A percentile compares a stretch with the other conserved stretches of the same genome.
Conservation (phyloP, 2,329 filamentous ascomycete species). For the Phyllosticta citrichinensis region DNA sequence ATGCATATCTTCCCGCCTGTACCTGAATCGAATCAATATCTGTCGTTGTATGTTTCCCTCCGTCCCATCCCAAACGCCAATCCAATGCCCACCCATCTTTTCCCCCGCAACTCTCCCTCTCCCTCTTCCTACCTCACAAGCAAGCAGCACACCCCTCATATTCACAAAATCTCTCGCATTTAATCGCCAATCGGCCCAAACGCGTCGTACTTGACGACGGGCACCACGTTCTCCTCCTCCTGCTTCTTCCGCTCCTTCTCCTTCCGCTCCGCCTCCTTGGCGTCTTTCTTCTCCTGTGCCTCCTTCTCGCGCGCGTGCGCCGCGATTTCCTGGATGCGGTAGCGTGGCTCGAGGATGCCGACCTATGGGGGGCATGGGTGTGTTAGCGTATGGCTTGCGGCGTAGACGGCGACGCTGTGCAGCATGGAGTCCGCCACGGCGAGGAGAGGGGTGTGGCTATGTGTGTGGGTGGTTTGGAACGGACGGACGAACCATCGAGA, state of each 20-base stretch:
- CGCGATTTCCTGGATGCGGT: conserved; percentile 23
- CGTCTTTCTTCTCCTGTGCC: neutral
- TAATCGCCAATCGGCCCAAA: neutral
- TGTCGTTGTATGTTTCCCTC: too few relatives aligned
- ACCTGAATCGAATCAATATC: too few relatives aligned
- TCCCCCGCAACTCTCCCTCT: too few relatives aligned
- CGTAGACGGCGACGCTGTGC: too few relatives aligned
- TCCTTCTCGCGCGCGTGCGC: conserved; percentile 23
- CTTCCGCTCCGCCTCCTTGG: neutral
- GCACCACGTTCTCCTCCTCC: neutral
- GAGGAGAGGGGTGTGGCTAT: neutral
- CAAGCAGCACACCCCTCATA: neutral
- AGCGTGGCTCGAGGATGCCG: conserved; percentile 29
- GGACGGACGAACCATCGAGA: conserved; percentile 57
- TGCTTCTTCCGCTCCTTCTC: neutral
- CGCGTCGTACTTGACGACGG: neutral
- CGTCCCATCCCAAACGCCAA: too few relatives aligned
- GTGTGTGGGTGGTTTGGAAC: neutral
- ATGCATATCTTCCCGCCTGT: too few relatives aligned
- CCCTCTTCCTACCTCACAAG: too few relatives aligned
- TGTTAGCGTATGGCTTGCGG: too few relatives aligned
- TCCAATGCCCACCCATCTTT: too few relatives aligned
- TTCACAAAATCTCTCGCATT: neutral
- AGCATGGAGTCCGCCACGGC: too few relatives aligned
- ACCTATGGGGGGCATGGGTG: conserved; percentile 13